phyloP scores from a whole-genome alignment of 2,329 filamentous ascomycete species.

The Dactylellina sp. region DNA sequence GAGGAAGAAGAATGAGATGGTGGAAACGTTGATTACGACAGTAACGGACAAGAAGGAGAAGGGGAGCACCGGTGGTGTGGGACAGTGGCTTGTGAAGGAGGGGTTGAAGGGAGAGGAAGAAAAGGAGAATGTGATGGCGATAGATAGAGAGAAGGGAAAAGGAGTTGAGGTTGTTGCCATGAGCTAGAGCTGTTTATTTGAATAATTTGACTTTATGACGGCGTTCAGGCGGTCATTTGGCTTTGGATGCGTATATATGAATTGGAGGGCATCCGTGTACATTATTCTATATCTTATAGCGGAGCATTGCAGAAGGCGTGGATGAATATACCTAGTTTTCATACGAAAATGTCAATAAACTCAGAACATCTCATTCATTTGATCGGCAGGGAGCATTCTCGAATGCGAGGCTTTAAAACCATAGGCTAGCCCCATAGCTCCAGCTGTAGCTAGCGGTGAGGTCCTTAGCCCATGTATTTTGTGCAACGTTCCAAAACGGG shows the following conservation, averaged over 20 bases:
- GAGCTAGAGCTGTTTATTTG: not conserved
- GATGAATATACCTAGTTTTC: not conserved
- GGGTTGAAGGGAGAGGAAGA: slow-evolving; percentile 20
- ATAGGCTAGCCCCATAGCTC: no score
- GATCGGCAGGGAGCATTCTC: no score
- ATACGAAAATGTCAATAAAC: no score
- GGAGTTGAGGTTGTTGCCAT: not conserved
- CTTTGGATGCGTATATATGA: slow-evolving; percentile 17
- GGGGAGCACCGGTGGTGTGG: slow-evolving; percentile 6
- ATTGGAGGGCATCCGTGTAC: slow-evolving; percentile 23
- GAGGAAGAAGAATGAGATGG: slow-evolving; percentile 40
- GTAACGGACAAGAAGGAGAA: slow-evolving; percentile 4
- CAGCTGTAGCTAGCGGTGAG: no score
- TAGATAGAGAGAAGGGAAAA: slow-evolving; percentile 28
- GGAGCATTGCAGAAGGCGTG: not conserved
- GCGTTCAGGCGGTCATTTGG: slow-evolving; percentile 16
- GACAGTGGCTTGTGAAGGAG: slow-evolving; percentile 34
- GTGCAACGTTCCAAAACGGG: slow-evolving; percentile 21
- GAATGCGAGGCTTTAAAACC: no score
- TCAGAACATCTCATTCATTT: no score
- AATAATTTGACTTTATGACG: slow-evolving; percentile 5
- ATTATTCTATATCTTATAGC: slow-evolving; percentile 30
- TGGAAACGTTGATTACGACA: slow-evolving; percentile 11
- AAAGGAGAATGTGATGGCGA: slow-evolving; percentile 40
- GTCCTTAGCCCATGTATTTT: not conserved